These are phyloP conservation scores for Xylariaceae sp. DNA, from an alignment of 2,329 filamentous ascomycete species.

Conservation along the genomic window DNA sequence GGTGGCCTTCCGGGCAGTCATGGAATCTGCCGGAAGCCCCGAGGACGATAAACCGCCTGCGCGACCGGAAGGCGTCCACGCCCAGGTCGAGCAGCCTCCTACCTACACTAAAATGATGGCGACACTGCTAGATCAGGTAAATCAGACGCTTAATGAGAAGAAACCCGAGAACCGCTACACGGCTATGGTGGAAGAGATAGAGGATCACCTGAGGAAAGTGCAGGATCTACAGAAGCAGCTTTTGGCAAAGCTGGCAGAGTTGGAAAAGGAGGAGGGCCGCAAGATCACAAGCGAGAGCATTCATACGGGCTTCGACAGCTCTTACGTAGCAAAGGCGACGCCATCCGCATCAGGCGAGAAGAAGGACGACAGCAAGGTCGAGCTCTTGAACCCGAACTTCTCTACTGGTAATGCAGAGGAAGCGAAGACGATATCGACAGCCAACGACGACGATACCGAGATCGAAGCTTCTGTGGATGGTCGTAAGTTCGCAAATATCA, in stretches of 20 bases:
- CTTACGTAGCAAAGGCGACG: slow-evolving; percentile 63
- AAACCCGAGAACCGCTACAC: slow-evolving; percentile 71
- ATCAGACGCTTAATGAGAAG: slow-evolving; percentile 80
- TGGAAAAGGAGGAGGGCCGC: slow-evolving; percentile 82
- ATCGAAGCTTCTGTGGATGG: slow-evolving; percentile 78
- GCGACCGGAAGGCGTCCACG: slow-evolving; percentile 79
- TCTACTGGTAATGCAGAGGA: slow-evolving; percentile 41
- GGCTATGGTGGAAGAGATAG: slow-evolving; percentile 79
- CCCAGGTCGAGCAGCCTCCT: slow-evolving; percentile 73
- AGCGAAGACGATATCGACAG: slow-evolving; percentile 37
- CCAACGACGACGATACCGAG: slow-evolving; percentile 62
- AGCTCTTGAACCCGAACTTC: slow-evolving; percentile 76
- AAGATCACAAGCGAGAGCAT: slow-evolving; percentile 95
- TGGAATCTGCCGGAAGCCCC: slow-evolving; percentile 76
- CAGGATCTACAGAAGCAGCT: slow-evolving; percentile 78
- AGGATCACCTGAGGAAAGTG: slow-evolving; percentile 78
- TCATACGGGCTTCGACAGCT: slow-evolving; percentile 89
- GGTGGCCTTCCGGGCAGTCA: slow-evolving; percentile 85
- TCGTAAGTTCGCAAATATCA: slow-evolving; percentile 83
- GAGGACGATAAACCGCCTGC: slow-evolving; percentile 77
- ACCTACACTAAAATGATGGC: slow-evolving; percentile 98
- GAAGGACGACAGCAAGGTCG: slow-evolving; percentile 60
- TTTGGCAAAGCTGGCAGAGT: slow-evolving; percentile 72
- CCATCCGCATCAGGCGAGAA: slow-evolving; percentile 48
- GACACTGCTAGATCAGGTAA: slow-evolving; percentile 92